phyloP scores from a whole-genome alignment of 768 basidiomycete species.

The Cystobasidium ongulense region DNA sequence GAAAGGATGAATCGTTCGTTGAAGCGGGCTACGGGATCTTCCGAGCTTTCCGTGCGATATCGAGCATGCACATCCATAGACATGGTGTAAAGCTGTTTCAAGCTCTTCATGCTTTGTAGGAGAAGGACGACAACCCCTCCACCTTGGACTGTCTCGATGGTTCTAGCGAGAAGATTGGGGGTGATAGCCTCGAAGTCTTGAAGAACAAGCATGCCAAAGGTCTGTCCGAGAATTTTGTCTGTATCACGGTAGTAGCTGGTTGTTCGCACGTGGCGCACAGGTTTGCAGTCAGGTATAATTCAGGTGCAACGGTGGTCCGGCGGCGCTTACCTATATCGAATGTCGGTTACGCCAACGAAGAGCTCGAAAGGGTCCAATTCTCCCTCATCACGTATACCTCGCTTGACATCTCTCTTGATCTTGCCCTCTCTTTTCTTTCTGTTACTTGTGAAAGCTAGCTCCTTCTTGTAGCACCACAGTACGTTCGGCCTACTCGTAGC shows the following conservation, averaged over 20 bases:
- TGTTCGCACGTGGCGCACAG: not conserved
- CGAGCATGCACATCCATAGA: constrained; percentile 88
- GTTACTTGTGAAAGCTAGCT: constrained; percentile 91
- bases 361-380: constrained; percentile 97
- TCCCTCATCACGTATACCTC: constrained; percentile 84
- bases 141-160: constrained; percentile 96
- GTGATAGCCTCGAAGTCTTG: constrained; percentile 99
- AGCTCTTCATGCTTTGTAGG: constrained; percentile 87
- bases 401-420: constrained; percentile 90
- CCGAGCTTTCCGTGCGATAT: constrained; percentile 67
- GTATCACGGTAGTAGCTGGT: constrained; percentile 90
- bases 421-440: constrained; percentile 95
- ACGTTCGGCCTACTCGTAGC: constrained; percentile 53
- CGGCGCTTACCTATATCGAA: constrained; percentile 74
- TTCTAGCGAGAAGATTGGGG: constrained; percentile 89
- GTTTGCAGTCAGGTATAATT: too few species aligned
- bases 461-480: constrained; percentile 98
- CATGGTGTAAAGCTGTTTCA: constrained; percentile 87
- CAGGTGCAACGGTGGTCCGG: too few species aligned
- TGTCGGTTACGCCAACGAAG: constrained; percentile 96
- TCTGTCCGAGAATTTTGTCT: constrained; percentile 91
- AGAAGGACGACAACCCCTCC: constrained; percentile 72
- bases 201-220: constrained; percentile 90
- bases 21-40: constrained; percentile 78
- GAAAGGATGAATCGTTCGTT: constrained; percentile 99